Conservation (phyloP, 2,329 filamentous ascomycete genomes). For the Botrytis paeoniae region DNA sequence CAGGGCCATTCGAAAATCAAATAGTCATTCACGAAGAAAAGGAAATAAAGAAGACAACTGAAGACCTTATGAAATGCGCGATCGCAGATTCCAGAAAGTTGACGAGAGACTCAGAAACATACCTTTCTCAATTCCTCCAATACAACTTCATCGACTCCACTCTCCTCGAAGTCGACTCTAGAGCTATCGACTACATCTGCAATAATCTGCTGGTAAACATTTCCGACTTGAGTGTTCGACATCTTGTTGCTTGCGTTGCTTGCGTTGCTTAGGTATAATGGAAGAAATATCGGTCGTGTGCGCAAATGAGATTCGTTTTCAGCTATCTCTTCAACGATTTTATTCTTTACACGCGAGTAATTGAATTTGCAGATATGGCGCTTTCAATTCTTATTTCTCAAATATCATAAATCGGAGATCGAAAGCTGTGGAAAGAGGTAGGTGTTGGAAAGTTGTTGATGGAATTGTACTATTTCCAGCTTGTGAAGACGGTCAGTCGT, state of each 20-base stretch:
- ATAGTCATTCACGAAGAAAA: constrained; percentile 8
- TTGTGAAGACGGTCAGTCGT: not conserved
- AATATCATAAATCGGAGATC: not conserved
- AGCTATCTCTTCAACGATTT: not conserved
- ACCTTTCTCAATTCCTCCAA: constrained; percentile 86
- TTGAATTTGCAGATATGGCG: not conserved
- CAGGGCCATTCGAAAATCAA: not conserved
- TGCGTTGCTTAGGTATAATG: constrained; percentile 13
- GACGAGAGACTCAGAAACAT: constrained; percentile 43
- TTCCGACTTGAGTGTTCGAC: constrained; percentile 48
- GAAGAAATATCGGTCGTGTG: not conserved
- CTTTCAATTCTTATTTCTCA: not conserved
- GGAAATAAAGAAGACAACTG: not conserved
- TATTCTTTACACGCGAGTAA: constrained; percentile 9
- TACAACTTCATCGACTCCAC: constrained; percentile 82
- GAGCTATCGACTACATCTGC: constrained; percentile 89
- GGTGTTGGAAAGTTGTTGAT: not conserved
- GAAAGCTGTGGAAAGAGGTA: not conserved
- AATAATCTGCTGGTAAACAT: constrained; percentile 75
- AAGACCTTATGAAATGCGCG: constrained; percentile 8
- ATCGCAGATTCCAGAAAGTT: not conserved
- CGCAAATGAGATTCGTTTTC: not conserved
- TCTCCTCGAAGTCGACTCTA: constrained; percentile 94
- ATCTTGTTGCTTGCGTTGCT: constrained; percentile 30
- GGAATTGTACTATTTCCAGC: not conserved